A percentile compares a stretch with the other conserved stretches of the same genome.
Evolutionary conservation across 2,329 filamentous ascomycete genomes (phyloP).

Genomic region (Fusarium verticillioides): DNA sequence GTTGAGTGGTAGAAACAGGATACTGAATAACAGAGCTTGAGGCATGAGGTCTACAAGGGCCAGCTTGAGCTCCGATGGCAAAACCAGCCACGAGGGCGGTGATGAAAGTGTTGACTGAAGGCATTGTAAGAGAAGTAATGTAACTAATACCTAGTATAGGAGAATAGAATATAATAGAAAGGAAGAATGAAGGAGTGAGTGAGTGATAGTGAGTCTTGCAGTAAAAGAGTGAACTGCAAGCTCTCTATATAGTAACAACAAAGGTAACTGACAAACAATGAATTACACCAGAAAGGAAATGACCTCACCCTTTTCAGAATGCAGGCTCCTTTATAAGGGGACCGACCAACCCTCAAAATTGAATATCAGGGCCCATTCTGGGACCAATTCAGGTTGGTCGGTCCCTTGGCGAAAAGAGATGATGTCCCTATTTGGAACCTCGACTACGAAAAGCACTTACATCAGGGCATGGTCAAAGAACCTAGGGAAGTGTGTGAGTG

Average conservation of each 20-base stretch:
- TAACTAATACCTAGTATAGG: neutral
- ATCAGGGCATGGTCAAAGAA: conserved; percentile 1
- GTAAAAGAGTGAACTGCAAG: conserved; percentile 30
- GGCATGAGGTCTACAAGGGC: conserved; percentile 31
- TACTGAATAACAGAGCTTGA: conserved; percentile 7
- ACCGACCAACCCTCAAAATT: conserved; percentile 27
- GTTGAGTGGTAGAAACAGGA: neutral
- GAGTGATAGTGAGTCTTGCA: conserved; percentile 5
- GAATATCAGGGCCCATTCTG: conserved; percentile 24
- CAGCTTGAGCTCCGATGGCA: conserved; percentile 23
- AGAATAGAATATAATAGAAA: conserved; percentile 6
- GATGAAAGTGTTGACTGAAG: conserved; percentile 23
- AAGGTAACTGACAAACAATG: conserved; percentile 7
- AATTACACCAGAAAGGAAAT: conserved; percentile 1
- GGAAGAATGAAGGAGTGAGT: conserved; percentile 1
- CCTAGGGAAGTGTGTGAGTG: conserved; percentile 10
- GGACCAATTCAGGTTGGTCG: conserved; percentile 1
- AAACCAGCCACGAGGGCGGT: conserved; percentile 29
- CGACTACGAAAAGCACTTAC: conserved; percentile 12
- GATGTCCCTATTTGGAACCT: conserved; percentile 16
- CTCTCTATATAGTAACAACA: conserved; percentile 29
- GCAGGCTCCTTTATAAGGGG: conserved; percentile 36
- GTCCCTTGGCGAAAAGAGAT: conserved; percentile 25
- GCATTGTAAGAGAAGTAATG: conserved; percentile 15
- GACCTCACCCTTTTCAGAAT: conserved; percentile 4